phyloP scores from a whole-genome alignment of 345 rosid genomes.

The Salix purpurea region DNA sequence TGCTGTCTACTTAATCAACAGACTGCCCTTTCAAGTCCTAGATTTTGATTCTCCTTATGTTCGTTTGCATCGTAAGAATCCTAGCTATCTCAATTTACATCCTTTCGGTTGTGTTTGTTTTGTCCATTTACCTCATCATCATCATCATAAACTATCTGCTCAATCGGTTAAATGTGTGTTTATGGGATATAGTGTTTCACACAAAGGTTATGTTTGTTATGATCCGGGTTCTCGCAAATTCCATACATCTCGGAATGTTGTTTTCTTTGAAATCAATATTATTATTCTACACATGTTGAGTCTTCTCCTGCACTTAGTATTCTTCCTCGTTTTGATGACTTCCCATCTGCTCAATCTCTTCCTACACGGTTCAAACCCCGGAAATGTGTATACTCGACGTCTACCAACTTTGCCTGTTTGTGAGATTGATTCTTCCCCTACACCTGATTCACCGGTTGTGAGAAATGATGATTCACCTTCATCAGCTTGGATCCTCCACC shows the following conservation, averaged over 20 bases:
- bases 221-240: neutral
- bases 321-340: neutral
- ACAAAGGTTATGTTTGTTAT: neutral
- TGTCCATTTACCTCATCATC: neutral
- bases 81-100: neutral
- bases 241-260: neutral
- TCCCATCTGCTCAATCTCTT: no score
- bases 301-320: neutral
- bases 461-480: no score
- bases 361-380: neutral
- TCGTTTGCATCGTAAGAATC: fast-evolving
- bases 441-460: neutral
- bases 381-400: neutral
- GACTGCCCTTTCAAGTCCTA: neutral
- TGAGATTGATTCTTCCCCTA: neutral
- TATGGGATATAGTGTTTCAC: neutral
- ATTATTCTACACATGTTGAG: neutral
- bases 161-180: neutral
- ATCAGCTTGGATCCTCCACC: neutral
- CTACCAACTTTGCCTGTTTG: neutral
- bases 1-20: neutral
- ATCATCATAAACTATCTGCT: neutral
- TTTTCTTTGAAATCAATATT: neutral
- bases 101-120: neutral
- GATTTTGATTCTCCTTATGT: neutral